A percentile compares a stretch with the other conserved stretches of the same genome.
phyloP scores from a whole-genome alignment of 2,329 filamentous ascomycete species.

The Microsporum audouinii region DNA sequence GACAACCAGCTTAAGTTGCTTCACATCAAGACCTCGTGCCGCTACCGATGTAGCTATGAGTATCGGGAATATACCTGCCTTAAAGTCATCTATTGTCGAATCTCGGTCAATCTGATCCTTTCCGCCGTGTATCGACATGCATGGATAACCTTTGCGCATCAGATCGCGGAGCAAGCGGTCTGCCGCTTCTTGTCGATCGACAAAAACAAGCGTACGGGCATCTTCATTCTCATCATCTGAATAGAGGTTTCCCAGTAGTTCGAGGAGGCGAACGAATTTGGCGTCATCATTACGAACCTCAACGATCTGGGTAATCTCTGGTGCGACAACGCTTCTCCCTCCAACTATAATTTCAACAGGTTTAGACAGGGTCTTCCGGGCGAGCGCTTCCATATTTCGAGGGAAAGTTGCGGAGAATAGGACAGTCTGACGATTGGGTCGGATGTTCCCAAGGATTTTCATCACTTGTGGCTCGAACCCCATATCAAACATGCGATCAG shows the following conservation, averaged over 20 bases:
- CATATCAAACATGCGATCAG: constrained; percentile 99
- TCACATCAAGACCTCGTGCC: constrained; percentile 87
- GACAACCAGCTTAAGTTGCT: constrained; percentile 88
- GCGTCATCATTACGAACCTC: constrained; percentile 71
- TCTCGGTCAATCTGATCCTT: constrained; percentile 91
- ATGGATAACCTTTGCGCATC: constrained; percentile 74
- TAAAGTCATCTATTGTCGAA: constrained; percentile 87
- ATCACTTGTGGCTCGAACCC: constrained; percentile 97
- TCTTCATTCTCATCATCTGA: constrained; percentile 65
- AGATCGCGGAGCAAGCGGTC: constrained; percentile 68
- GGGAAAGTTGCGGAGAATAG: constrained; percentile 96
- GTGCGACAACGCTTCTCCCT: constrained; percentile 58
- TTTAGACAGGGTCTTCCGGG: constrained; percentile 73
- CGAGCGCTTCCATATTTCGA: constrained; percentile 78
- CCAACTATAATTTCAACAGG: constrained; percentile 89
- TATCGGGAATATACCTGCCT: constrained; percentile 77
- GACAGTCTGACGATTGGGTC: constrained; percentile 85
- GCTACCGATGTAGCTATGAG: constrained; percentile 92
- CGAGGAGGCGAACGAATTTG: constrained; percentile 75
- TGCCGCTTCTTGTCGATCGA: constrained; percentile 82
- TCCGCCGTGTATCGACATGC: constrained; percentile 86
- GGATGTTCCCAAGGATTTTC: constrained; percentile 86
- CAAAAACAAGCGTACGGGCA: constrained; percentile 78
- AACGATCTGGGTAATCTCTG: constrained; percentile 78
- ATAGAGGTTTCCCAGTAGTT: constrained; percentile 78